These are phyloP conservation scores for Coemansia erecta DNA, from an alignment of 192 early-diverging fungal genomes.

Conservation along the genomic window DNA sequence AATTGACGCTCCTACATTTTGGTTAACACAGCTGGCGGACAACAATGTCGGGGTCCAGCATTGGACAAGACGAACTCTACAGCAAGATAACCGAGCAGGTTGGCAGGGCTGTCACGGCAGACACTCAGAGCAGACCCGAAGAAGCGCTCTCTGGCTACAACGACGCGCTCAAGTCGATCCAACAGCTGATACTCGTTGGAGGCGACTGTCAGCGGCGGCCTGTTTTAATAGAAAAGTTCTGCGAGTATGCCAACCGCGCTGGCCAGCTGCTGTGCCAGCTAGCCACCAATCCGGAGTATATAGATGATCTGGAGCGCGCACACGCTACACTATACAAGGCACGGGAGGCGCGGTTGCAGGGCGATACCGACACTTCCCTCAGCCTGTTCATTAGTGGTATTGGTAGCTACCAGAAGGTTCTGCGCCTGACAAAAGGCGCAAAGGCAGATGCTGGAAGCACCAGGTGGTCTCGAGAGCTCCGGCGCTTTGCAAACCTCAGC, in stretches of 20 bases:
- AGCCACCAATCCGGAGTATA: conserved; percentile 8
- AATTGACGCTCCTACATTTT: neutral
- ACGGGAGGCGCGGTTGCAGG: conserved; percentile 8
- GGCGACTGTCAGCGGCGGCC: conserved; percentile 5
- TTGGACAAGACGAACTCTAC: neutral
- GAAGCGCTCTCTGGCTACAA: conserved; percentile 32
- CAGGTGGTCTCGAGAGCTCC: conserved; percentile 36
- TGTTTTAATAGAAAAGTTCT: conserved; percentile 28
- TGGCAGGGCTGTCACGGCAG: conserved; percentile 37
- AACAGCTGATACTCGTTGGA: conserved; percentile 9
- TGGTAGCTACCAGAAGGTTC: conserved; percentile 31
- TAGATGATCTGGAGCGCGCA: conserved; percentile 14
- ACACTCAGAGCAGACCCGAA: conserved; percentile 11
- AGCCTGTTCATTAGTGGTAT: conserved; percentile 26
- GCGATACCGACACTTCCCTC: conserved; percentile 15
- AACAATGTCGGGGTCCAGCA: conserved; percentile 1
- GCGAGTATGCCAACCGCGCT: conserved; percentile 37
- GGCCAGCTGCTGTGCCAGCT: conserved; percentile 21
- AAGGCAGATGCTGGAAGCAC: neutral
- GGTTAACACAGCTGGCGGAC: no score
- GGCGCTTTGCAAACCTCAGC: conserved; percentile 18
- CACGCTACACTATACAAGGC: conserved; percentile 17
- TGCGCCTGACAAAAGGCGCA: conserved; percentile 16
- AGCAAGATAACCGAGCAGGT: conserved; percentile 30
- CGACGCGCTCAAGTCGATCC: conserved; percentile 26